Evolutionary conservation across 164 flowering plant genomes (phyloP).

Genomic region (Dillenia turbinata): DNA sequence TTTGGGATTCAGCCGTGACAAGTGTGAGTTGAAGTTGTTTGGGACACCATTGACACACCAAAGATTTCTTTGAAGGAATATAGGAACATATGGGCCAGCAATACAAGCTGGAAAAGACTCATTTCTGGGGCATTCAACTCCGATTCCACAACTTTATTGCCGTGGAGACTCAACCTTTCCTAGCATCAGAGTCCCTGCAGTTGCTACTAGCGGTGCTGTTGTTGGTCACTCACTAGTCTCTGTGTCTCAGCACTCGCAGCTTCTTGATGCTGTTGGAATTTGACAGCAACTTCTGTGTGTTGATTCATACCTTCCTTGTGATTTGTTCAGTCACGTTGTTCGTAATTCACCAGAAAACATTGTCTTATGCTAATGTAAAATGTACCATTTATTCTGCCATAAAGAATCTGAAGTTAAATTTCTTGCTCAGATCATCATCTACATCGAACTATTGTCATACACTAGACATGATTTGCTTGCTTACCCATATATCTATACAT

Average conservation of each 20-base stretch:
- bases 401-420: too few species aligned
- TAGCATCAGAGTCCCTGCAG: conserved; percentile 97
- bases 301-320: too few species aligned
- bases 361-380: too few species aligned
- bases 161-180: conserved; percentile 81
- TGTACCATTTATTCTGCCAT: too few species aligned
- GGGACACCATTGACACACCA: conserved; percentile 49
- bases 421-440: too few species aligned
- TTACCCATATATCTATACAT: too few species aligned
- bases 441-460: too few species aligned
- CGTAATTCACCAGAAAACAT: too few species aligned
- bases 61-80: conserved; percentile 68
- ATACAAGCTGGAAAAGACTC: conserved; percentile 73
- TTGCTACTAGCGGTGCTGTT: conserved; percentile 98
- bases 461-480: too few species aligned
- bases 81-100: conserved; percentile 97
- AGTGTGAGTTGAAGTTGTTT: conserved; percentile 84
- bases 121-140: conserved; percentile 87
- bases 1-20: conserved; percentile 71
- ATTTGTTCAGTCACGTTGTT: too few species aligned
- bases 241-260: conserved; percentile 71
- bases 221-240: conserved; percentile 93
- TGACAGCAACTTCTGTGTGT: too few species aligned
- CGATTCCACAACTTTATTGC: conserved; percentile 46
- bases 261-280: conserved; percentile 50